Base-by-base conservation (phyloP, 768 basidiomycete genomes). In the Kwoniella newhampshirensis region DNA sequence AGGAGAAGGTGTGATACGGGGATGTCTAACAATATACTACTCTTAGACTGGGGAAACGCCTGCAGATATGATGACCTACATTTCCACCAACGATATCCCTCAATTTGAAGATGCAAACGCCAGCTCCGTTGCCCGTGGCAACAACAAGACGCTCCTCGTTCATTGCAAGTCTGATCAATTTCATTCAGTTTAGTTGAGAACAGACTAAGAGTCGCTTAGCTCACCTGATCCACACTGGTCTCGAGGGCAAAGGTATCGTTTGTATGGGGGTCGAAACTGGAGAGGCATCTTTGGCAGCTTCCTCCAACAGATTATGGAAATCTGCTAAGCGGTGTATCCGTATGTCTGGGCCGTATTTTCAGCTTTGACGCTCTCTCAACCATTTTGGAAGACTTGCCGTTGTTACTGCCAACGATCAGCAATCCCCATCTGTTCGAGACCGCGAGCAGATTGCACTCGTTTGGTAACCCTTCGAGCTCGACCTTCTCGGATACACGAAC, bases 401-500 rank as follows among this genome's bases (percentile, higher is more conserved):
- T 37, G 28, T 61, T 53, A 20, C 57, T 49, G 3, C 61, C 75
- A 3, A 65, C 70, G 20, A 73, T 63, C 40, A 71, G 25, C 37
- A 76, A 47, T n/a, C 64, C 70, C 68, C 67, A 72, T 1, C 28
- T 51, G 50, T 73, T 74, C 7, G 71, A 70, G 2, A 74, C 64
- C 0, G 63, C 75, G 56, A 76, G 36, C 41, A 76, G 53, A 47
- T 63, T 70, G 47, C 68, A 67, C 45, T 73, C 68, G 18, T 60
- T 49, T 4, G 75, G 75, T 23, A 76, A 57, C 1, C 59, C 58
- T 8, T 64, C 63, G n/a, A 76, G 57, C 21, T 67, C 57, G 11
- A 71, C 46, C 20, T 60, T 61, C 12, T 72, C 71, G 1, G 70
- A 53, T 5, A 76, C 68, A 23, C 71, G 60, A 12, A 76, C 71